Percentiles rank a stretch among this genome's conserved stretches.
These are phyloP conservation scores for Lepiota brunneoincarnata DNA, from an alignment of 768 basidiomycete species.

Conservation along the genomic window DNA sequence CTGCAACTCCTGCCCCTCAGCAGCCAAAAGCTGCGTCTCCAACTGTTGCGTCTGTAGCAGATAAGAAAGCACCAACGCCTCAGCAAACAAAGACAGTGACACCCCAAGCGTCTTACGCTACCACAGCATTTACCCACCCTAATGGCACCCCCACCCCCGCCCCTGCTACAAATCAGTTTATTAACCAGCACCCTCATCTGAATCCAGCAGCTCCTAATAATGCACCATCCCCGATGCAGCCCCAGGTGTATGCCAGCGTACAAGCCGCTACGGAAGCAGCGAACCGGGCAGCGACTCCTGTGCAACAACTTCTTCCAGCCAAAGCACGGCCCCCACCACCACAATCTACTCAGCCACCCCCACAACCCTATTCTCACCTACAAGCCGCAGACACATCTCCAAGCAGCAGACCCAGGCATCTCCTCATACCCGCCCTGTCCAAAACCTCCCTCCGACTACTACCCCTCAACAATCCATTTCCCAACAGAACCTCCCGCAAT, in stretches of 20 bases:
- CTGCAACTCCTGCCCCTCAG: slow-evolving; percentile 21
- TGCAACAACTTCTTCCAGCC: slow-evolving; percentile 22
- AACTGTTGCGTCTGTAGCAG: slow-evolving; percentile 24
- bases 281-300: slow-evolving; percentile 34
- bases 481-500: slow-evolving; percentile 6
- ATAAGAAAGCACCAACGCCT: slow-evolving; percentile 21
- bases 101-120: slow-evolving; percentile 25
- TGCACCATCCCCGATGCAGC: slow-evolving; percentile 38
- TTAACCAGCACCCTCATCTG: slow-evolving; percentile 29
- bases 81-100: slow-evolving; percentile 22
- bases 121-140: slow-evolving; percentile 23
- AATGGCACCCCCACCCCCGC: slow-evolving; percentile 32
- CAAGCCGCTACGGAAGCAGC: slow-evolving; percentile 30
- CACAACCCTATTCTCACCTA: slow-evolving; percentile 17
- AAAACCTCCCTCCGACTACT: slow-evolving; percentile 1
- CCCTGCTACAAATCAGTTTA: slow-evolving; percentile 31
- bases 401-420: slow-evolving; percentile 10
- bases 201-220: slow-evolving; percentile 23
- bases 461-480: slow-evolving; percentile 10
- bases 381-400: slow-evolving; percentile 18
- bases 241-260: slow-evolving; percentile 31
- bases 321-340: slow-evolving; percentile 17
- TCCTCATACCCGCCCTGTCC: slow-evolving; percentile 10
- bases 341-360: not conserved
- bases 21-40: slow-evolving; percentile 28